Conservation (phyloP, 2,329 filamentous ascomycete genomes). For the Nigrospora osmanthi region DNA sequence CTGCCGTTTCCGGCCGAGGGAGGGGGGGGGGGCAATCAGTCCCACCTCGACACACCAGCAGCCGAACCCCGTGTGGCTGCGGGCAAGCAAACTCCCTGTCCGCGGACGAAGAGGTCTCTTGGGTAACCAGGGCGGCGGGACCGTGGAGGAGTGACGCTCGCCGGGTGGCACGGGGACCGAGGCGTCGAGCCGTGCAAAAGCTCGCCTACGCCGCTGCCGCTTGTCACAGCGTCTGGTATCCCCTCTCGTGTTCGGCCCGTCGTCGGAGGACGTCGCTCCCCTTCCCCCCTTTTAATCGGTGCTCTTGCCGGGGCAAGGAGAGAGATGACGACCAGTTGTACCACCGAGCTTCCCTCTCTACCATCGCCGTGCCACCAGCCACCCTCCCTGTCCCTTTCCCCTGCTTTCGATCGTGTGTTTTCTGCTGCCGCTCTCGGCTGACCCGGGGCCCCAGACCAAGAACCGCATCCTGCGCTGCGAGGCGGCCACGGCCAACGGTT, state of each 20-base stretch:
- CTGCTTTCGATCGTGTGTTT: neutral
- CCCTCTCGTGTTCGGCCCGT: too few species aligned
- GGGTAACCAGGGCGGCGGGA: neutral
- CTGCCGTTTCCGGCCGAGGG: neutral
- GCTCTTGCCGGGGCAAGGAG: neutral
- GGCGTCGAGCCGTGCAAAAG: neutral
- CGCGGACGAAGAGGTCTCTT: neutral
- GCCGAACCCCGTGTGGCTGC: too few species aligned
- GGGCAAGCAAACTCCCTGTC: too few species aligned
- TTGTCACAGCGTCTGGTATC: too few species aligned
- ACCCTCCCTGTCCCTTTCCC: neutral
- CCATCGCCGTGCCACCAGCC: neutral
- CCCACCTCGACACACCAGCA: too few species aligned
- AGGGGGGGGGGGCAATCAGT: neutral
- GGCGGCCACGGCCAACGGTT: slow-evolving; percentile 10
- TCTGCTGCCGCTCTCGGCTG: neutral
- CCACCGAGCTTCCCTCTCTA: neutral
- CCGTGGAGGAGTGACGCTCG: neutral
- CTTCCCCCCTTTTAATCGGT: neutral
- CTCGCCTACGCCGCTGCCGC: neutral
- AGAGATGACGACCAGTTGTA: neutral
- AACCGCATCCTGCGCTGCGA: slow-evolving; percentile 11
- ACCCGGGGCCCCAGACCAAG: slow-evolving; percentile 8
- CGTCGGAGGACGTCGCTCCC: too few species aligned
- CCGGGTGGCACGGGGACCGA: neutral